phyloP scores from a whole-genome alignment of 1,284 basidiomycete genomes.

The Fomitopsis schrenkii region DNA sequence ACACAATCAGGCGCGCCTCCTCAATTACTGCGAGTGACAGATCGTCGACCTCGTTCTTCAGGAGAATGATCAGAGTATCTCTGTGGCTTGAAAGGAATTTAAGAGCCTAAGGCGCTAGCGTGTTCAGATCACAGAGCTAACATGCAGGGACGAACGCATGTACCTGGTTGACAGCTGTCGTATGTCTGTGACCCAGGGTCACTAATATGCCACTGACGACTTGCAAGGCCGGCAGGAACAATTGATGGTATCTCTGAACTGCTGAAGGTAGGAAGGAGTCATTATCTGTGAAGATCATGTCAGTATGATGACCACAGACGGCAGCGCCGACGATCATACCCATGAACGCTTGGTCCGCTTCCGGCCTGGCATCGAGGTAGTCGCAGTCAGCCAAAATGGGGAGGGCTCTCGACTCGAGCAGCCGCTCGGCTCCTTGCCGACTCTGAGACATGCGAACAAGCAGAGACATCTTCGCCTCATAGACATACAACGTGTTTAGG shows the following conservation, averaged over 20 bases:
- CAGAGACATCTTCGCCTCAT: slow-evolving; percentile 91
- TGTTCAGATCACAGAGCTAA: neutral
- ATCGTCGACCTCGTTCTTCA: slow-evolving; percentile 68
- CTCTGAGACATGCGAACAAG: slow-evolving; percentile 83
- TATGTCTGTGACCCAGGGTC: slow-evolving; percentile 62
- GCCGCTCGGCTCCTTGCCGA: slow-evolving; percentile 77
- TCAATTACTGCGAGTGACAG: slow-evolving; percentile 66
- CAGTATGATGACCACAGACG: neutral
- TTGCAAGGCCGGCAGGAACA: slow-evolving; percentile 84
- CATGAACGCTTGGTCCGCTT: slow-evolving; percentile 78
- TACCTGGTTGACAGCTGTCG: slow-evolving; percentile 66
- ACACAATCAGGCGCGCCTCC: slow-evolving; percentile 75
- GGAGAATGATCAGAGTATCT: slow-evolving; percentile 74
- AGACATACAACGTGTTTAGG: slow-evolving; percentile 90
- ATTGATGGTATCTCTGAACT: slow-evolving; percentile 84
- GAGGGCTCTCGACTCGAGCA: slow-evolving; percentile 80
- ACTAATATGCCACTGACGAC: slow-evolving; percentile 69
- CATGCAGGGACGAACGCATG: slow-evolving; percentile 8
- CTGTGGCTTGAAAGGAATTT: slow-evolving; percentile 77
- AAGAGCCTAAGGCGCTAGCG: slow-evolving; percentile 44
- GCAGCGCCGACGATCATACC: slow-evolving; percentile 42
- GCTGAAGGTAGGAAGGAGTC: slow-evolving; percentile 87
- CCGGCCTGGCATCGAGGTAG: slow-evolving; percentile 80
- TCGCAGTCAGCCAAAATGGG: slow-evolving; percentile 83
- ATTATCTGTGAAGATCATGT: slow-evolving; percentile 47